Evolutionary conservation across 129 eudicot species (phyloP).

Genomic region (carrot (Daucus carota)): DNA sequence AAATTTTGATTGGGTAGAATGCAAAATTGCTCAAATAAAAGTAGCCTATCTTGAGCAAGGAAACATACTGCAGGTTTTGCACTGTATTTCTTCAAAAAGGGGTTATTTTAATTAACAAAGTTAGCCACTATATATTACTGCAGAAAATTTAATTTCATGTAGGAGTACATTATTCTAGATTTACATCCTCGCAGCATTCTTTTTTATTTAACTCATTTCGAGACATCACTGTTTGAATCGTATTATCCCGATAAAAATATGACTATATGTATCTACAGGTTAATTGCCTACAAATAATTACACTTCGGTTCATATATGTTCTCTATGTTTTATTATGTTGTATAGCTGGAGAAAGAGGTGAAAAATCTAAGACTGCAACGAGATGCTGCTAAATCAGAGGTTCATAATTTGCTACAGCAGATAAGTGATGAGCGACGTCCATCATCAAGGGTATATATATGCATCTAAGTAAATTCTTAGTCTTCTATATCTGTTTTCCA

Average conservation of each 20-base stretch:
- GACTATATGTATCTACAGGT: background rate
- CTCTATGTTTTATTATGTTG: background rate
- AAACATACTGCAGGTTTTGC: background rate
- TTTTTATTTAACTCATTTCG: background rate
- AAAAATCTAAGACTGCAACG: constrained; percentile 62
- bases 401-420: constrained; percentile 52
- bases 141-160: background rate
- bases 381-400: constrained; percentile 70
- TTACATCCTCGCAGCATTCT: background rate
- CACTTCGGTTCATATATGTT: background rate
- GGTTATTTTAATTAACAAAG: background rate
- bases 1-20: background rate
- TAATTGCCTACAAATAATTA: background rate
- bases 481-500: background rate
- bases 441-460: constrained; percentile 34
- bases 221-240: background rate
- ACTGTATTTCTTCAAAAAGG: too few relatives aligned
- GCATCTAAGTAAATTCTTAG: background rate
- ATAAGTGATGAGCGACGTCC: constrained; percentile 40
- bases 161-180: background rate
- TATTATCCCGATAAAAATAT: background rate
- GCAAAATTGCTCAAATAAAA: background rate
- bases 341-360: constrained; percentile 71
- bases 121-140: background rate
- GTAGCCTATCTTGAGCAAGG: background rate